Evolutionary conservation across 225 moss, liverwort and hornwort genomes (phyloP).

Genomic region (Ulota crispa): DNA sequence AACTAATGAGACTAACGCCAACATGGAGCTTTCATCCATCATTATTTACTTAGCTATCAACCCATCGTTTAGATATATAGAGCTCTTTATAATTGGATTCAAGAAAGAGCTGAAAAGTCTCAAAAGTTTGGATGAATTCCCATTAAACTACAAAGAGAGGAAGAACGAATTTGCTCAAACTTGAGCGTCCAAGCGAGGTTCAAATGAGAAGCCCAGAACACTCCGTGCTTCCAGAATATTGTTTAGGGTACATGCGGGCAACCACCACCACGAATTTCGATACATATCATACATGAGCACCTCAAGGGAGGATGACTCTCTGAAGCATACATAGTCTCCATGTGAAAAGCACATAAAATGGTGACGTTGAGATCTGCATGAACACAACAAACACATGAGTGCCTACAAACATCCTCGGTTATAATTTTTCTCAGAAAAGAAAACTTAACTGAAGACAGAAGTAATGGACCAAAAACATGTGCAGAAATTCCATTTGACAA

Average conservation of each 20-base stretch:
- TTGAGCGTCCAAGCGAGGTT: constrained; percentile 67
- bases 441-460: not conserved
- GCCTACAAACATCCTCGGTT: not conserved
- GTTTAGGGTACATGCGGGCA: constrained; percentile 69
- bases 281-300: constrained; percentile 86
- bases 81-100: not conserved
- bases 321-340: constrained; percentile 83
- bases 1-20: not conserved
- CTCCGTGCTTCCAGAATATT: constrained; percentile 55
- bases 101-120: constrained; percentile 23
- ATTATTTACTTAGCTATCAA: constrained; percentile 17
- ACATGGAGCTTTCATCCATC: constrained; percentile 6
- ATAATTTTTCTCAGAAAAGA: not conserved
- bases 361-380: constrained; percentile 50
- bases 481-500: not conserved
- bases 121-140: constrained; percentile 11
- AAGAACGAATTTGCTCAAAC: constrained; percentile 45
- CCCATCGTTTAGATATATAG: not conserved
- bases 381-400: not conserved
- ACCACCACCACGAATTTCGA: constrained; percentile 91
- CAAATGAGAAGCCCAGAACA: constrained; percentile 73
- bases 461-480: not conserved
- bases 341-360: constrained; percentile 76
- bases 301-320: constrained; percentile 68
- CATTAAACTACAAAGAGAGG: constrained; percentile 13